Conservation (phyloP, 2,329 filamentous ascomycete species). For the Colletotrichum incanum region DNA sequence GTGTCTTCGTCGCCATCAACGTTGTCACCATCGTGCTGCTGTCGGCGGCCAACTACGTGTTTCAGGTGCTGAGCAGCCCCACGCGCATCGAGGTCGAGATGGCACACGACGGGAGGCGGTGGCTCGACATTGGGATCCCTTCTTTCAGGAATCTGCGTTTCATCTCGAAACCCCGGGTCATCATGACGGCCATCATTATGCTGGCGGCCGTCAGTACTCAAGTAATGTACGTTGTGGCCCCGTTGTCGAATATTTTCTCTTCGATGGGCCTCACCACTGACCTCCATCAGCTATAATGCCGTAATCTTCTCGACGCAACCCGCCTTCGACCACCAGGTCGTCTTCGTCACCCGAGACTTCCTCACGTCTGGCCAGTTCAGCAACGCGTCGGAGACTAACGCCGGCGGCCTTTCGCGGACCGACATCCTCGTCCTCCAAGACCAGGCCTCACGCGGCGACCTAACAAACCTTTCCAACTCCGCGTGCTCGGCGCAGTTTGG, state of each 20-base stretch:
- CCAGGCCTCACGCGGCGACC: conserved; percentile 48
- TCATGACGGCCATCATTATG: conserved; percentile 58
- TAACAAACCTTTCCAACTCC: conserved; percentile 51
- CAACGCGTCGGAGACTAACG: conserved; percentile 53
- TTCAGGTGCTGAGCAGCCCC: conserved; percentile 69
- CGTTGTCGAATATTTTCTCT: background rate
- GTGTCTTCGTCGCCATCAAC: conserved; percentile 62
- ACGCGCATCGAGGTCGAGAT: conserved; percentile 64
- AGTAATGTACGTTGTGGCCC: conserved; percentile 61
- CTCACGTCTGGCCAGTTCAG: conserved; percentile 55
- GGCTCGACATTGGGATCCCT: conserved; percentile 70
- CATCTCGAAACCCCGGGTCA: conserved; percentile 59
- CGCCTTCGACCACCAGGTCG: conserved; percentile 51
- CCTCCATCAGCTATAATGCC: conserved; percentile 64
- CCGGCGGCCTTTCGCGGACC: conserved; percentile 51
- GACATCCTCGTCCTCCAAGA: conserved; percentile 56
- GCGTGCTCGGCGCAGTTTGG: conserved; percentile 53
- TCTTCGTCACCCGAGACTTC: conserved; percentile 56
- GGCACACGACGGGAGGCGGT: conserved; percentile 62
- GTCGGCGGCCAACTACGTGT: conserved; percentile 67
- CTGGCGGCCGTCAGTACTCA: conserved; percentile 61
- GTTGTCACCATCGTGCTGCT: conserved; percentile 60
- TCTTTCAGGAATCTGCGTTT: conserved; percentile 65
- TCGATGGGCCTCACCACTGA: conserved; percentile 41
- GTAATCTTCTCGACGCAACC: conserved; percentile 62